These are phyloP conservation scores for Protomyces lactucae-debilis DNA, from an alignment of 1,139 yeast genomes.

Conservation along the genomic window DNA sequence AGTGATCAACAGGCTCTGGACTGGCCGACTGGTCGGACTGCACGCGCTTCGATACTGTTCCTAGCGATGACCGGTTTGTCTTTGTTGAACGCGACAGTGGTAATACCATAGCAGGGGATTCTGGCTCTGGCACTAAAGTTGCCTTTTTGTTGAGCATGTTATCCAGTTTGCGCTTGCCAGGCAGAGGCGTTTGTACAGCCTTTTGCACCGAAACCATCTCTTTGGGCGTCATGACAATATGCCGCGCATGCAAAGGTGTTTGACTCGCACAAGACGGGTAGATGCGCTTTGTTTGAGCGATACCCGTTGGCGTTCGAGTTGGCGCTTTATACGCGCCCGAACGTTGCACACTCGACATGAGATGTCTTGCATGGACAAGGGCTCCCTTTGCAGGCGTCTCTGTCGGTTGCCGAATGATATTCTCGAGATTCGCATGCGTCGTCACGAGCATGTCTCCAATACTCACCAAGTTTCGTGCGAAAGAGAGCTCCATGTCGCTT, in stretches of 20 bases:
- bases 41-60: too few species aligned
- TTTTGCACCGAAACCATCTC: neutral
- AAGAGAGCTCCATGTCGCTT: slow-evolving; percentile 9
- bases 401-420: slow-evolving; percentile 2
- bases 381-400: neutral
- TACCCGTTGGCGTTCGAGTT: neutral
- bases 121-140: too few species aligned
- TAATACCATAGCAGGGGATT: too few species aligned
- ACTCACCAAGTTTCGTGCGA: slow-evolving; percentile 7
- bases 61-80: too few species aligned
- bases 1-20: too few species aligned
- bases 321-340: neutral
- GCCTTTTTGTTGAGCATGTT: neutral
- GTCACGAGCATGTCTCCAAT: slow-evolving; percentile 7
- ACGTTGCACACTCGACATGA: neutral
- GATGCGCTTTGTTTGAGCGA: neutral
- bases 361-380: too few species aligned
- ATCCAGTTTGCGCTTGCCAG: neutral
- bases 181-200: neutral
- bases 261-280: neutral
- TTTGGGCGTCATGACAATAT: neutral
- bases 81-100: too few species aligned
- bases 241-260: neutral
- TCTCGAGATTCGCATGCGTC: slow-evolving; percentile 18
- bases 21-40: too few species aligned